A percentile compares a stretch with the other conserved stretches of the same genome.
phyloP scores from a whole-genome alignment of 1,139 yeast species.

The Yamadazyma jaroonii region DNA sequence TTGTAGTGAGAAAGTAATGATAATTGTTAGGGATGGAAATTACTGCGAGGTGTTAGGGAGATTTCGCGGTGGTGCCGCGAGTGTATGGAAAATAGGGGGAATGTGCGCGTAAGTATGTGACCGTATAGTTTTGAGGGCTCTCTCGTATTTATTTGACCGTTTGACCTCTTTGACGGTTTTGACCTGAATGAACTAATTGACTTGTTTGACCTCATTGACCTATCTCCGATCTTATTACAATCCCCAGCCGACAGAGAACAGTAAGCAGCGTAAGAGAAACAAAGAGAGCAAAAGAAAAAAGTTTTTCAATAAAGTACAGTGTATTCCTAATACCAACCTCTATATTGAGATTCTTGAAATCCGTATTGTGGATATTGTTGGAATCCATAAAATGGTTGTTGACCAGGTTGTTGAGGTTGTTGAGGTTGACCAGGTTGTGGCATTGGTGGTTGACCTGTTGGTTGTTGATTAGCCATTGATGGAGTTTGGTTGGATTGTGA shows the following conservation, averaged over 20 bases:
- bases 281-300: neutral
- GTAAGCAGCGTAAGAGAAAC: too few species aligned
- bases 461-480: constrained; percentile 6
- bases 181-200: too few species aligned
- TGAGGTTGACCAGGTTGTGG: constrained; percentile 16
- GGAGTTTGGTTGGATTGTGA: constrained; percentile 16
- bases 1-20: constrained; percentile 4
- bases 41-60: constrained; percentile 1
- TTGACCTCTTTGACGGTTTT: too few species aligned
- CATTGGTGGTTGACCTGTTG: constrained; percentile 2
- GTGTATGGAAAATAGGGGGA: neutral
- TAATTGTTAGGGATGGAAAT: constrained; percentile 5
- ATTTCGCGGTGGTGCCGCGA: neutral
- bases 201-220: too few species aligned
- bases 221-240: too few species aligned
- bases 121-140: too few species aligned
- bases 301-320: constrained; percentile 3
- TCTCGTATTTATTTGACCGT: too few species aligned
- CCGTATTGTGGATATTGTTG: constrained; percentile 54
- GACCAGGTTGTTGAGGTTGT: constrained; percentile 18
- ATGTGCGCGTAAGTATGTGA: too few species aligned
- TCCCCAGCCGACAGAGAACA: too few species aligned
- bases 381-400: constrained; percentile 34
- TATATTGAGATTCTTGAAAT: constrained; percentile 46
- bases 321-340: constrained; percentile 26